A percentile compares a stretch with the other conserved stretches of the same genome.
Evolutionary conservation across 2,329 filamentous ascomycete genomes (phyloP).

Genomic region (Pochonia chlamydosporia): DNA sequence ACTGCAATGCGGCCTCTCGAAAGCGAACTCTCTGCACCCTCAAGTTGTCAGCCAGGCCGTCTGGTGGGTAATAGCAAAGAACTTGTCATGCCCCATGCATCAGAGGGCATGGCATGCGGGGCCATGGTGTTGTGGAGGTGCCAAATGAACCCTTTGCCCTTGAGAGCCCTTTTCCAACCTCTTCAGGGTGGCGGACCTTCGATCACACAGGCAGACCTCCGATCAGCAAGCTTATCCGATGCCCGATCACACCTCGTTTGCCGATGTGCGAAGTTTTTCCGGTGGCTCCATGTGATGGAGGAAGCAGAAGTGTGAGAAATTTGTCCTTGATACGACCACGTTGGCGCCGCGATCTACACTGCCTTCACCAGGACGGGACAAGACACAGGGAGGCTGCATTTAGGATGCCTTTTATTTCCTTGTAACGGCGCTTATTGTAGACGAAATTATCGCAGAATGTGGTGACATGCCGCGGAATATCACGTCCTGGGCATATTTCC

Average conservation of each 20-base stretch:
- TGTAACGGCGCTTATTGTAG: too few species aligned
- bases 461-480: too few species aligned
- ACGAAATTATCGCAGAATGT: too few species aligned
- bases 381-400: too few species aligned
- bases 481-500: too few species aligned
- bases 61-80: not conserved
- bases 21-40: too few species aligned
- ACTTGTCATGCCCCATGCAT: too few species aligned
- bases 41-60: too few species aligned
- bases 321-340: not conserved
- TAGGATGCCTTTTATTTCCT: too few species aligned
- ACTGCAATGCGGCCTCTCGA: too few species aligned
- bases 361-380: not conserved
- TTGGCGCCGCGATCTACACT: not conserved
- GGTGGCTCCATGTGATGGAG: not conserved
- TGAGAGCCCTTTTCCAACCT: not conserved
- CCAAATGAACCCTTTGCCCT: not conserved
- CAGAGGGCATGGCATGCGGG: not conserved
- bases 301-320: not conserved
- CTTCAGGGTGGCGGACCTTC: slow-evolving; percentile 1
- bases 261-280: not conserved
- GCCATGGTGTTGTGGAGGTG: not conserved
- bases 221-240: slow-evolving; percentile 5
- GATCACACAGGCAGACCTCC: slow-evolving; percentile 6
- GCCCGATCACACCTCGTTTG: not conserved